Evolutionary conservation across 2,329 filamentous ascomycete species (phyloP).

Genomic region (Cordyceps fumosorosea): DNA sequence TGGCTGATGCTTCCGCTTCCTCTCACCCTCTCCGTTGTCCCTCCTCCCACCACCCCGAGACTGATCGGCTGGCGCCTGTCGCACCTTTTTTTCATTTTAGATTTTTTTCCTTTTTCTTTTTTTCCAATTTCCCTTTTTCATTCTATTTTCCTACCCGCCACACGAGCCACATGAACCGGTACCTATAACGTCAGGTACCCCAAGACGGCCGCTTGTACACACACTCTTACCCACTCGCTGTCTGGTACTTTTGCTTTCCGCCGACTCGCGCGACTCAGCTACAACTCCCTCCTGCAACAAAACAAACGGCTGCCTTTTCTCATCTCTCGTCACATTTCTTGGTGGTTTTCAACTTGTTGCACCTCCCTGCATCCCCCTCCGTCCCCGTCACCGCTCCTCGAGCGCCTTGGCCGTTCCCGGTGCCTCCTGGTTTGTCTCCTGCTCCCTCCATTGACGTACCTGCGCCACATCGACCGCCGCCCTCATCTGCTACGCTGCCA

Average conservation of each 20-base stretch:
- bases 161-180: slow-evolving; percentile 9
- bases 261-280: slow-evolving; percentile 10
- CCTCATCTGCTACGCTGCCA: background rate
- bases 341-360: background rate
- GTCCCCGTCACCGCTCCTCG: background rate
- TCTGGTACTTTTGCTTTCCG: slow-evolving; percentile 9
- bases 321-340: background rate
- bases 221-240: background rate
- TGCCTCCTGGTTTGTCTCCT: background rate
- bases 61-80: slow-evolving; percentile 9
- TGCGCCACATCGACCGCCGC: background rate
- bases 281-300: slow-evolving; percentile 6
- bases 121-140: background rate
- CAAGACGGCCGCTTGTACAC: background rate
- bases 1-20: background rate
- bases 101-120: background rate
- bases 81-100: background rate
- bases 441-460: background rate
- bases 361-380: background rate
- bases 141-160: background rate
- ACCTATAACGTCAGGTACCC: background rate
- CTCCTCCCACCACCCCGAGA: background rate
- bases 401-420: background rate
- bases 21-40: background rate
- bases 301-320: background rate